These are phyloP conservation scores for Geranium incanum DNA, from an alignment of 441 rosid genomes.

Conservation along the genomic window DNA sequence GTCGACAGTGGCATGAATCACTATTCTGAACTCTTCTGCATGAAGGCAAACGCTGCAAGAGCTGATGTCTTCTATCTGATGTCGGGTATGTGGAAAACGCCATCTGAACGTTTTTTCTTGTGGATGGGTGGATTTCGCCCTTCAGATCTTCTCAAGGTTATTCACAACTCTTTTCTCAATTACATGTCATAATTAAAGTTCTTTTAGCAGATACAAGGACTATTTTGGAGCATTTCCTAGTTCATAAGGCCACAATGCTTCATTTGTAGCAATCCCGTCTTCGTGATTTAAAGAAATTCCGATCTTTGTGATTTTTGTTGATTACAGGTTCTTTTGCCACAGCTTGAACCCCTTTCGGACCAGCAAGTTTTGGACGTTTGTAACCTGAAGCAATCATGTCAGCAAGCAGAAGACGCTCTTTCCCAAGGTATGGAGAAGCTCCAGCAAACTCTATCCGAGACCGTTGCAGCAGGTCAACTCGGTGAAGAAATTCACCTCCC, in stretches of 20 bases:
- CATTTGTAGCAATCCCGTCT: neutral
- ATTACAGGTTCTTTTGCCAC: slow-evolving; percentile 62
- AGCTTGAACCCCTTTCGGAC: slow-evolving; percentile 61
- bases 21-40: slow-evolving; percentile 52
- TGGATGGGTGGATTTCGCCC: slow-evolving; percentile 70
- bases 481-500: slow-evolving; percentile 49
- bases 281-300: neutral
- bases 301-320: slow-evolving; percentile 1
- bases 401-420: slow-evolving; percentile 92
- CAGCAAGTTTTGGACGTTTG: slow-evolving; percentile 48
- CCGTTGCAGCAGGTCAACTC: slow-evolving; percentile 51
- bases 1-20: slow-evolving; percentile 52
- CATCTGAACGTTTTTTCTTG: slow-evolving; percentile 52
- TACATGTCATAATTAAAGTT: neutral
- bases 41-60: slow-evolving; percentile 54
- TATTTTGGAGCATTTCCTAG: no score
- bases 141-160: slow-evolving; percentile 54
- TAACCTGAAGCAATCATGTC: slow-evolving; percentile 57
- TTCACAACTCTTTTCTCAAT: no score
- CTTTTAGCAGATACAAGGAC: neutral
- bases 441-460: slow-evolving; percentile 56
- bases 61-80: slow-evolving; percentile 54
- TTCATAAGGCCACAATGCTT: no score
- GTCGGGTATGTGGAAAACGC: slow-evolving; percentile 58
- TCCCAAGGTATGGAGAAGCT: slow-evolving; percentile 84